Base-by-base conservation (phyloP, 192 early-diverging fungal species). In the Kappamyces sp. region DNA sequence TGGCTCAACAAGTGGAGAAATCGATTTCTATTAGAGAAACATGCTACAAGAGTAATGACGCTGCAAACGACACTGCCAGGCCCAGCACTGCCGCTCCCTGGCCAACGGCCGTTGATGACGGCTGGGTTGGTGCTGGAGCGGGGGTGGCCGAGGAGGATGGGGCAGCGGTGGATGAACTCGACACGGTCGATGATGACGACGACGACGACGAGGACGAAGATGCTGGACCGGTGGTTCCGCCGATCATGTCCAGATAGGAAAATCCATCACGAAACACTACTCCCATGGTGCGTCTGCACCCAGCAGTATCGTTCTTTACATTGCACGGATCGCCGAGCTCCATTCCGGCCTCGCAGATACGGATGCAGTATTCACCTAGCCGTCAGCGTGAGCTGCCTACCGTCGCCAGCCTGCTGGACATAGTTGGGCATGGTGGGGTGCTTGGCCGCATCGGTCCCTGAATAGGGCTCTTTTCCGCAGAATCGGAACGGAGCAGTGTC, bases 391-490 rank as follows among this genome's bases (percentile, higher is more conserved):
- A 0, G 22, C 0, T 22, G 22, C 22, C 0, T 67, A 30, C 68
- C 64, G 45, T 70, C 45, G 35, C 68, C 68, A 45, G 68, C 68
- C 43, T 61, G 58, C 50, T 48, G 45, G 41, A 69, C 53, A 41
- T 69, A 69, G 34, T 70, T 15, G 0, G 36, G 15, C 30, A 58
- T n/a, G 9, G 45, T 47, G n/a, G 64, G 51, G 15, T 67, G 47
- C 0, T 40, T 60, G 37, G 40, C 50, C 2, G 49, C 46, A 31
- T 61, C 63, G 35, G 34, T 37, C 39, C 68, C 64, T 8, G 64
- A 67, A 41, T 69, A 69, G n/a, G 68, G 68, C 35, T 69, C 68
- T 48, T 70, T 67, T 22, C 68, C 68, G 48, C 64, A 70, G 45
- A 22, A 36, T 5, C 48, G 48, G 34, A 7, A 5, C 29, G 22